A percentile compares a stretch with the other conserved stretches of the same genome.
Conservation (phyloP, 305 asterid genomes). For the Fraxinus baroniana region DNA sequence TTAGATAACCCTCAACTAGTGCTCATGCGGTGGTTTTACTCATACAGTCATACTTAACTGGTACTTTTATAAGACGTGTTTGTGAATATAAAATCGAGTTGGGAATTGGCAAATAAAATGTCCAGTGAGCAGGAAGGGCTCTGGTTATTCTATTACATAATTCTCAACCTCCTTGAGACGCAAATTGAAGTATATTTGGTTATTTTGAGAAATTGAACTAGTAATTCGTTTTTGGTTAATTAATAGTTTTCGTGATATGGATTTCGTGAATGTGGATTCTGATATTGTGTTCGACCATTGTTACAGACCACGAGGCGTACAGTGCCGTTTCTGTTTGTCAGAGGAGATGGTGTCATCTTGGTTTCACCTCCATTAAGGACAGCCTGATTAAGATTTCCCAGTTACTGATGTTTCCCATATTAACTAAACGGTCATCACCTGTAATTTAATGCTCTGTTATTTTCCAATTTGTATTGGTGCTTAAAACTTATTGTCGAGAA, state of each 20-base stretch:
- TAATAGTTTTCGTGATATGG: neutral
- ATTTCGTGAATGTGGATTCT: constrained; percentile 2
- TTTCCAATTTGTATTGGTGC: neutral
- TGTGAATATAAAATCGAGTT: neutral
- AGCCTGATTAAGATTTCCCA: constrained; percentile 40
- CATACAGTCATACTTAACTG: neutral
- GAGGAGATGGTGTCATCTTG: constrained; percentile 95
- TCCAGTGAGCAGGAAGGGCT: neutral
- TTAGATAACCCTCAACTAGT: neutral
- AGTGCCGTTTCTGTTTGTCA: constrained; percentile 76
- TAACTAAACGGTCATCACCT: neutral
- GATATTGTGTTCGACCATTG: neutral
- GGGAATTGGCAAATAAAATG: neutral
- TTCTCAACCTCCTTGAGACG: neutral
- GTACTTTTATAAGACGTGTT: neutral
- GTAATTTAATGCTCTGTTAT: constrained; percentile 13
- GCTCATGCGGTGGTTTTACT: neutral
- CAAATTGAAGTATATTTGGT: neutral
- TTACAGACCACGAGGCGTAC: constrained; percentile 72
- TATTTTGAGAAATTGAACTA: neutral
- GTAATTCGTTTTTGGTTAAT: neutral
- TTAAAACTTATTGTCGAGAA: neutral
- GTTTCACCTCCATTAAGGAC: constrained; percentile 94
- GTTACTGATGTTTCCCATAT: constrained; percentile 15
- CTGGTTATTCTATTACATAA: neutral